A percentile compares a stretch with the other conserved stretches of the same genome.
Evolutionary conservation across 805 yeast species (phyloP).

Genomic region (Zygosaccharomyces gambellarensis): DNA sequence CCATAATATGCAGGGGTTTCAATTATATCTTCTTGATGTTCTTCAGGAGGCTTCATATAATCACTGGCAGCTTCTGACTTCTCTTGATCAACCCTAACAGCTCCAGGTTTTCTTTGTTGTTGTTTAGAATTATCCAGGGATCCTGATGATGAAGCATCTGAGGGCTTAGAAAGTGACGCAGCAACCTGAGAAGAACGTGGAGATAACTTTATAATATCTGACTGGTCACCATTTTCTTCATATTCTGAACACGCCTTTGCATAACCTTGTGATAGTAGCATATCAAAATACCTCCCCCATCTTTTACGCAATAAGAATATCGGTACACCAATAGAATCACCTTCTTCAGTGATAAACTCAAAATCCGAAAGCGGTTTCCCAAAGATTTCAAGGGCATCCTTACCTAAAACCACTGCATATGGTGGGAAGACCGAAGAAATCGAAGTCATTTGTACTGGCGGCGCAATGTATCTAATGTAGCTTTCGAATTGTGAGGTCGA

Average conservation of each 20-base stretch:
- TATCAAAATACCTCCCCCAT: slow-evolving; percentile 73
- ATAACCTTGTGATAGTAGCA: slow-evolving; percentile 57
- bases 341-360: slow-evolving; percentile 66
- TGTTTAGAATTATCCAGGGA: slow-evolving; percentile 13
- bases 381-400: slow-evolving; percentile 65
- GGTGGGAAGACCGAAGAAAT: slow-evolving; percentile 69
- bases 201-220: slow-evolving; percentile 16
- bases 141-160: slow-evolving; percentile 16
- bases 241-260: slow-evolving; percentile 45
- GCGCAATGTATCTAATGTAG: slow-evolving; percentile 72
- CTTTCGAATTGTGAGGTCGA: slow-evolving; percentile 47
- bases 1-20: slow-evolving; percentile 8
- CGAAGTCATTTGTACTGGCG: slow-evolving; percentile 60
- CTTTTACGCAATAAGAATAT: slow-evolving; percentile 57
- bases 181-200: slow-evolving; percentile 14
- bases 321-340: slow-evolving; percentile 62
- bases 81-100: background rate
- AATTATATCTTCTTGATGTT: slow-evolving; percentile 1
- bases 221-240: slow-evolving; percentile 20
- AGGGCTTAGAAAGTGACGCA: slow-evolving; percentile 10
- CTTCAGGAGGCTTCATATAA: background rate
- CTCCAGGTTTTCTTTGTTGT: slow-evolving; percentile 9
- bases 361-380: slow-evolving; percentile 64
- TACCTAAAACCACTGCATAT: slow-evolving; percentile 71
- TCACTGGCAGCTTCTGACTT: background rate